Conservation (phyloP, 2,329 filamentous ascomycete species). For the Nemania sp. region DNA sequence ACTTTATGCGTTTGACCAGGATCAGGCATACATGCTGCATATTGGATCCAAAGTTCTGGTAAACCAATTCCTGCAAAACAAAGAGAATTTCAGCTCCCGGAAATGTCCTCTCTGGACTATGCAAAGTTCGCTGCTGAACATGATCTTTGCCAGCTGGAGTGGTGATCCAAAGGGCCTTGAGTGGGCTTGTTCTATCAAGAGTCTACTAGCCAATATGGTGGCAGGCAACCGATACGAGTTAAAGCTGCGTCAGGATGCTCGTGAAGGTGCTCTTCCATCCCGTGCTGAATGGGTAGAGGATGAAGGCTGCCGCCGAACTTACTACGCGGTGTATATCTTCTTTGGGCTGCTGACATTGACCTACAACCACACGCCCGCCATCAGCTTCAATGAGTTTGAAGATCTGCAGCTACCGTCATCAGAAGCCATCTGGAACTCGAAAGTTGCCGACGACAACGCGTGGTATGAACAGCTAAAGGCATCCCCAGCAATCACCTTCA, state of each 20-base stretch:
- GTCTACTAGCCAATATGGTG: conserved; percentile 97
- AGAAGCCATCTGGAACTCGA: conserved; percentile 91
- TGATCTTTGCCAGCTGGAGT: conserved; percentile 99
- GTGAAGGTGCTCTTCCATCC: conserved; percentile 73
- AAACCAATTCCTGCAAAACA: conserved; percentile 96
- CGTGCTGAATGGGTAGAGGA: conserved; percentile 95
- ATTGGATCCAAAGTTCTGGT: conserved; percentile 97
- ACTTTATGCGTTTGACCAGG: conserved; percentile 94
- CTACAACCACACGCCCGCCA: conserved; percentile 97
- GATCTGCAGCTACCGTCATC: conserved; percentile 90
- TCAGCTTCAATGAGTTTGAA: conserved; percentile 98
- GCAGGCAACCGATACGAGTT: conserved; percentile 95
- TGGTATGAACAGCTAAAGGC: conserved; percentile 80
- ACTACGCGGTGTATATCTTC: conserved; percentile 99
- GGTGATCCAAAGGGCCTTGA: conserved; percentile 96
- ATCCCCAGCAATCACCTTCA: conserved; percentile 80
- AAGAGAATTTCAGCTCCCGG: conserved; percentile 97
- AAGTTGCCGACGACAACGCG: conserved; percentile 74
- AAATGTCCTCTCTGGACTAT: conserved; percentile 98
- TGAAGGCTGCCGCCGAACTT: conserved; percentile 93
- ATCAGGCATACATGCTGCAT: conserved; percentile 95
- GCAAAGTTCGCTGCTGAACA: conserved; percentile 95
- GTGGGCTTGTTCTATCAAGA: conserved; percentile 99
- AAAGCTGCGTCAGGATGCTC: conserved; percentile 88
- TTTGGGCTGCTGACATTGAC: conserved; percentile 93